Base-by-base conservation (phyloP, 2,329 filamentous ascomycete genomes). In the Aspergillus aculeatinus region DNA sequence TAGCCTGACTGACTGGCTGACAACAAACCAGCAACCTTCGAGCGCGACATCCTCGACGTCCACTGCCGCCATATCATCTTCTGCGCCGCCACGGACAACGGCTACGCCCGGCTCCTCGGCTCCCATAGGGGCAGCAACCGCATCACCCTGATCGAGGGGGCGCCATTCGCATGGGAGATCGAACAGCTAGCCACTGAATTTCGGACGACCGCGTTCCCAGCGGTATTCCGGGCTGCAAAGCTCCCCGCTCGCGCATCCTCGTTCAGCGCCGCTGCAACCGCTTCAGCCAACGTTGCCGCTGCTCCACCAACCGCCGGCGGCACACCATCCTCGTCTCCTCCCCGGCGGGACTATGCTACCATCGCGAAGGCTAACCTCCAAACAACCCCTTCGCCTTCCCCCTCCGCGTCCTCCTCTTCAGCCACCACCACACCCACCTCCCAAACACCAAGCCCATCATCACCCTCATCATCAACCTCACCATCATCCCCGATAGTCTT, bases 31-130 rank as follows among this genome's bases (percentile, higher is more conserved):
- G 72, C 68, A 21, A 71, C 74, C 48, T 71, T 68, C 29, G 59
- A 74, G 23, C 64, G 72, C n/a, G 64, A 74, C 49, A 62, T 76
- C 29, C 61, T 65, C 19, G 71, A 80, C 60, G 62, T 74, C 9
- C 79, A 80, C 57, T 80, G 78, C 59, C 72, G 68, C 12, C 75
- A 73, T 11, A 66, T 80, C 35, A 52, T 79, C 47, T 78, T 81
- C 49, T 77, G 77, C n/a, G 78, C 70, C 23, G 77, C 78, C 2
- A 70, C 74, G 4, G 78, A 80, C 55, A 77, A 74, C 57, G 75
- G 77, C 23, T 80, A 80, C 58, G 77, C 77, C n/a, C 75, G 74
- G 16, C 64, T 79, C 25, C 71, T 81, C 14, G 70, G 69, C 3
- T 68, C 72, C 0, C 71, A 76, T 52, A 63, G 62, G 1, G 68